A percentile compares a stretch with the other conserved stretches of the same genome.
phyloP scores from a whole-genome alignment of 495 filamentous ascomycete species.

The Venustampulla echinocandica region DNA sequence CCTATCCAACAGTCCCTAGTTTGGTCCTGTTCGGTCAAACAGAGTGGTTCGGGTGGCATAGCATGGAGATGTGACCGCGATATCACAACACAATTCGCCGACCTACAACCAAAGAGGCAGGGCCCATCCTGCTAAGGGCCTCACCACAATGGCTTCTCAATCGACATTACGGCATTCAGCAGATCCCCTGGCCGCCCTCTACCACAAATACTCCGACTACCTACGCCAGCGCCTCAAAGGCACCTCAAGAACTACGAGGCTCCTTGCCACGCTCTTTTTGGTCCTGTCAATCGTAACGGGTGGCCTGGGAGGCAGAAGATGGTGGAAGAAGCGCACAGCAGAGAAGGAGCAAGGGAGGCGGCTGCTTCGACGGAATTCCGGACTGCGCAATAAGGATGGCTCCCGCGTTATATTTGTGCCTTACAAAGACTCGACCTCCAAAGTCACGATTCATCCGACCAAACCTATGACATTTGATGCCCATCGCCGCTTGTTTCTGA shows the following conservation, averaged over 20 bases:
- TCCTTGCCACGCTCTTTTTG: constrained; percentile 67
- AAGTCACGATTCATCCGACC: constrained; percentile 87
- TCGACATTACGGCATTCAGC: constrained; percentile 66
- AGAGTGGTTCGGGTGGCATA: too few species aligned
- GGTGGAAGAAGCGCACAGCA: constrained; percentile 57
- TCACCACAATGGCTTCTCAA: constrained; percentile 74
- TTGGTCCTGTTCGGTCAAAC: too few species aligned
- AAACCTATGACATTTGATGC: constrained; percentile 94
- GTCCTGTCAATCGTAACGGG: constrained; percentile 64
- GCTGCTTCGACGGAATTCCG: constrained; percentile 84
- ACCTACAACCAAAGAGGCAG: too few species aligned
- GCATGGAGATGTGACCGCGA: too few species aligned
- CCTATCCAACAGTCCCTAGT: too few species aligned
- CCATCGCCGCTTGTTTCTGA: constrained; percentile 85
- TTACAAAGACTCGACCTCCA: constrained; percentile 76
- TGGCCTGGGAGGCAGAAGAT: constrained; percentile 65
- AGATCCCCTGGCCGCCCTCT: constrained; percentile 60
- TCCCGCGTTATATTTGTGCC: constrained; percentile 91
- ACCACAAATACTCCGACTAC: constrained; percentile 55
- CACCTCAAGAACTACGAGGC: constrained; percentile 58
- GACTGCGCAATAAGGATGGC: constrained; percentile 85
- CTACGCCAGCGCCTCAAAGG: constrained; percentile 50
- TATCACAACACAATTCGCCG: too few species aligned
- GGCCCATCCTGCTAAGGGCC: too few species aligned
- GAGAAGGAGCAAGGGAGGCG: constrained; percentile 73